Evolutionary conservation across 2,329 filamentous ascomycete species (phyloP).

Genomic region (Bipolaris zeicola): DNA sequence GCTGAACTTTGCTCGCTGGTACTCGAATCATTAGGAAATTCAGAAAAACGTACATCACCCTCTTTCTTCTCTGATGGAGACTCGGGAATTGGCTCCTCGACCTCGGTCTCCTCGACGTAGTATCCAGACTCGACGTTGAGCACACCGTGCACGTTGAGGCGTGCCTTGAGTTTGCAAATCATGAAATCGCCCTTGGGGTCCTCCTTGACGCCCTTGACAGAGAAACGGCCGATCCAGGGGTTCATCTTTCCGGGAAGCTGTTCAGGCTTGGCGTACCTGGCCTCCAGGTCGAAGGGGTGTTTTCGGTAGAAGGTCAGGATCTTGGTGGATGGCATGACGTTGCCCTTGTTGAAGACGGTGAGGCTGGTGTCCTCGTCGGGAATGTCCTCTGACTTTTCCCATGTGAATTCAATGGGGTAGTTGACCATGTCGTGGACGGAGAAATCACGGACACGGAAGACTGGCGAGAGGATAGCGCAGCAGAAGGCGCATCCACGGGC

Average conservation of each 20-base stretch:
- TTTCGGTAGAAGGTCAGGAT: constrained; percentile 99
- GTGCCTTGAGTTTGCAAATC: constrained; percentile 99
- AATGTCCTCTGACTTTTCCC: constrained; percentile 98
- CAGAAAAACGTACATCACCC: constrained; percentile 68
- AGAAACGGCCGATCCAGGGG: constrained; percentile 97
- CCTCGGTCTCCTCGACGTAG: constrained; percentile 96
- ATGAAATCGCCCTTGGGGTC: constrained; percentile 96
- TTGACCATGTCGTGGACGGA: constrained; percentile 95
- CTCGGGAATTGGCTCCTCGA: constrained; percentile 87
- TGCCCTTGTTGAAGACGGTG: constrained; percentile 96
- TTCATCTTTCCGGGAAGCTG: constrained; percentile 85
- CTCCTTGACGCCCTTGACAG: constrained; percentile 95
- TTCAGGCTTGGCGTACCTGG: constrained; percentile 87
- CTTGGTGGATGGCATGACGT: constrained; percentile 96
- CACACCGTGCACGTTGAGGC: constrained; percentile 94
- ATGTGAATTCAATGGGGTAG: constrained; percentile 98
- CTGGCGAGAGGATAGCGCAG: constrained; percentile 95
- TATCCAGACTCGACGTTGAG: constrained; percentile 97
- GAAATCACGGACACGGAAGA: constrained; percentile 98
- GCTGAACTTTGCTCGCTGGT: constrained; percentile 27
- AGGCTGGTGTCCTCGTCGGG: constrained; percentile 97
- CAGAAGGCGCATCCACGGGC: constrained; percentile 95
- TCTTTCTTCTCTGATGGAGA: constrained; percentile 66
- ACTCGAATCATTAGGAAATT: constrained; percentile 30
- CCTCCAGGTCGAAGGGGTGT: constrained; percentile 95